Evolutionary conservation across 2,329 filamentous ascomycete genomes (phyloP), one percentile per base, ranked within the genome.

Genomic region (Nigrospora sphaerica): DNA sequence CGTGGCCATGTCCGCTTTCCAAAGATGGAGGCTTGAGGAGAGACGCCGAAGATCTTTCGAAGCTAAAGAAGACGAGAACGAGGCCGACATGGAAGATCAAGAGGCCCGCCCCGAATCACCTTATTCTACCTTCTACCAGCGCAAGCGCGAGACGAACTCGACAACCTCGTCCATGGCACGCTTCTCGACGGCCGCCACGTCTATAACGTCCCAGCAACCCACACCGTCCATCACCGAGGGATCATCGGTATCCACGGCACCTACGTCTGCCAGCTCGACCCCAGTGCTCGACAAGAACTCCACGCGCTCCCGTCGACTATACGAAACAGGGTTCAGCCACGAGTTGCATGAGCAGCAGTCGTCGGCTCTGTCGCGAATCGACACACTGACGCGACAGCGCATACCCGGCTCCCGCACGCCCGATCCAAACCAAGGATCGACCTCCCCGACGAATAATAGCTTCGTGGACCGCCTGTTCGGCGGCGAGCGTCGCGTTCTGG

Each of bases 131-230:
- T 79, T 78, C 17, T 90, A 85, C 59, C 85, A 85, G 56, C 79
- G 78, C 50, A 88, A 92, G 53, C 77, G 91, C 23, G 89, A 90
- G 53, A 95, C 90, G 0, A 93, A 86, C 2, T 96, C 92, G 0
- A 95, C 88, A 0, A 85, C 83, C 7, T 93, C 89, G 0, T 84
- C 81, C 0, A 77, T 83, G 35, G 79, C 80, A 23, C 83, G 88
- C 28, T 83, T 81, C 46, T 96, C 92, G 0, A 95, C 91, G 1
- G 88, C 90, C 7, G 90, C 89, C 3, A 96, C 90, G 0, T 96
- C 92, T 0, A 73, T 95, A 43, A 81, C 83, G n/a, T 95, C 90
- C 0, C 57, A 57, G 13, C 88, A 92, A 49, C 70, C 70, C 14
- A 63, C 75, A 1, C 62, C 71, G 3, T 77, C 78, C 1, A 46